Evolutionary conservation across 768 basidiomycete species (phyloP), one percentile per base, ranked within the genome.

Genomic region (Serendipita sp.): DNA sequence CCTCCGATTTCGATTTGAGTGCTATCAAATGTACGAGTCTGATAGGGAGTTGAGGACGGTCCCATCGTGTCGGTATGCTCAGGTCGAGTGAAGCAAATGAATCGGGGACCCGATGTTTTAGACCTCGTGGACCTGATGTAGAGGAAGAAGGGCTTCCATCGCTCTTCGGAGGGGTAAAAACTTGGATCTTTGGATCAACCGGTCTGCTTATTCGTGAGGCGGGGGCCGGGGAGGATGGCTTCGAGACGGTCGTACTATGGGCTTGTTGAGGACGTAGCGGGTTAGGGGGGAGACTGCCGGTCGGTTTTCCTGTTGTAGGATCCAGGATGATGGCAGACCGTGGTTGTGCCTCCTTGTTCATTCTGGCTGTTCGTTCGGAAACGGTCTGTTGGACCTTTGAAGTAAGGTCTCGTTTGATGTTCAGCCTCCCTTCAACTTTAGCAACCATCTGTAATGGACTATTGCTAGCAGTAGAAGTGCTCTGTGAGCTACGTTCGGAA

Each of bases 301-400:
- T 15, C 30, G 24, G 24, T 24, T 24, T 24, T 24, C 24, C 24
- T 24, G 24, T 24, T 24, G 24, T 24, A 24, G 53, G 1, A 28
- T 54, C 53, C 13, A 54, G 53, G 11, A 54, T 54, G 53, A 54
- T 54, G 10, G 53, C 53, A 30, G 53, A 54, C 11, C 53, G 13
- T 54, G 53, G 53, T 32, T 54, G 53, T 15, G 53, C 53, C 53
- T 54, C 53, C 32, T 54, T 54, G 53, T 54, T 54, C 53, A 54
- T 11, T 32, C 24, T 54, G 13, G 53, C 53, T 32, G 53, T 54
- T 32, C 53, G 53, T 32, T 54, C 53, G 16, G 53, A 16, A 32
- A 54, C 53, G 53, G 53, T 13, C 32, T 54, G 53, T 28, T 54
- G 53, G 30, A 54, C 53, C 13, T 13, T 54, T 11, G 53, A 28